These are phyloP conservation scores for Sanghuangporus baumii DNA, from an alignment of 1,284 basidiomycete genomes.

Conservation along the genomic window DNA sequence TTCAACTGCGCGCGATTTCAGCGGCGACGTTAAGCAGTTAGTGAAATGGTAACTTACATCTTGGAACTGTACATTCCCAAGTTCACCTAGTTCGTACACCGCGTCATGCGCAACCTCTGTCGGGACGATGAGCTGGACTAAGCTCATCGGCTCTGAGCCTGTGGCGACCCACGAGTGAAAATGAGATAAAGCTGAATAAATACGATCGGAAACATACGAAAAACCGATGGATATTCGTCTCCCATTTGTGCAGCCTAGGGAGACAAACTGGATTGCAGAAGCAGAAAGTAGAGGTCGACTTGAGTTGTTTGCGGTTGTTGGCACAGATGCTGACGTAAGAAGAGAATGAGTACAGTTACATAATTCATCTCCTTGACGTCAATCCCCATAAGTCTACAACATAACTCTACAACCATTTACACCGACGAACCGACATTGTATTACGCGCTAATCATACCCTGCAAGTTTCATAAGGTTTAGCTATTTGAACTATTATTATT, in stretches of 20 bases:
- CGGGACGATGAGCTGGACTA: conserved; percentile 97
- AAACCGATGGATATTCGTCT: conserved; percentile 18
- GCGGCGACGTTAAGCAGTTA: background rate
- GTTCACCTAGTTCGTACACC: conserved; percentile 90
- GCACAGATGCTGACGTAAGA: background rate
- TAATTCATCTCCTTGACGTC: too few relatives aligned
- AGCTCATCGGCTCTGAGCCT: conserved; percentile 96
- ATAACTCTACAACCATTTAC: too few relatives aligned
- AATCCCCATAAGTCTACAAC: too few relatives aligned
- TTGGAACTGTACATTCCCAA: conserved; percentile 97
- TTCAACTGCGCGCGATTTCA: conserved; percentile 62
- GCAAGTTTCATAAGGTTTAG: too few relatives aligned
- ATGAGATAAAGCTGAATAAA: background rate
- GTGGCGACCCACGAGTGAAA: conserved; percentile 4
- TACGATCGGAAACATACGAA: conserved; percentile 7
- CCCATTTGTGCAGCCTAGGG: conserved; percentile 3
- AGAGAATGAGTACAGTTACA: background rate
- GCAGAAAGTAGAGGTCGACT: background rate
- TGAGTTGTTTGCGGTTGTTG: background rate
- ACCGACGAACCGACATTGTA: too few relatives aligned
- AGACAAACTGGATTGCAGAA: background rate
- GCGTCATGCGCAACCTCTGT: conserved; percentile 97
- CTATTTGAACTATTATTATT: too few relatives aligned
- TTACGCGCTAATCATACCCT: too few relatives aligned
- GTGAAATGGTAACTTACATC: conserved; percentile 58